Percentiles rank a stretch among this genome's conserved stretches.
These are phyloP conservation scores for Telopea speciosissima DNA, from an alignment of 177 flowering plant genomes.

Conservation along the genomic window DNA sequence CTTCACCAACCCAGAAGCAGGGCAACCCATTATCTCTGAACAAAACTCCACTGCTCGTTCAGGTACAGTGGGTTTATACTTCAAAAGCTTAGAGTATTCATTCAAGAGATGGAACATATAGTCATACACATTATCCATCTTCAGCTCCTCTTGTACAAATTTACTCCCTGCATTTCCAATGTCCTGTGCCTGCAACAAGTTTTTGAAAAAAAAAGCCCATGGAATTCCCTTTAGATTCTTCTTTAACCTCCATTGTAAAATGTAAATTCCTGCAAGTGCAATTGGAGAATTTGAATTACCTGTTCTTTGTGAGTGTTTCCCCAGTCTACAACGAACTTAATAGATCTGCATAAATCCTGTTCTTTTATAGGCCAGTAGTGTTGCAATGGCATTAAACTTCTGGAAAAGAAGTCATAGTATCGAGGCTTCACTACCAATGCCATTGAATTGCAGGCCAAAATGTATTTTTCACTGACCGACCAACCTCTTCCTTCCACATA, in stretches of 20 bases:
- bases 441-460: slow-evolving; percentile 13
- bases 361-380: slow-evolving; percentile 16
- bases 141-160: slow-evolving; percentile 10
- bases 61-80: slow-evolving; percentile 15
- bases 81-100: slow-evolving; percentile 28
- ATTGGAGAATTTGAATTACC: background rate
- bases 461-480: slow-evolving; percentile 18
- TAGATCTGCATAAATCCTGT: slow-evolving; percentile 10
- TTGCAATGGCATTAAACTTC: slow-evolving; percentile 7
- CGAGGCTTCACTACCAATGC: slow-evolving; percentile 10
- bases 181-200: slow-evolving; percentile 10
- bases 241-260: no score
- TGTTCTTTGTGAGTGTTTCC: slow-evolving; percentile 10
- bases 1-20: slow-evolving; percentile 18
- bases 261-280: no score
- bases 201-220: no score
- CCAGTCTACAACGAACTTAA: slow-evolving; percentile 16
- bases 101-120: slow-evolving; percentile 17
- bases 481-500: slow-evolving; percentile 13
- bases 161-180: slow-evolving; percentile 12
- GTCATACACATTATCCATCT: slow-evolving; percentile 17
- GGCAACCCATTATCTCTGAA: slow-evolving; percentile 36
- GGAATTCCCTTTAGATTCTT: no score
- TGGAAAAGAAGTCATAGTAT: slow-evolving; percentile 15
- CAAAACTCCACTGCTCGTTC: slow-evolving; percentile 26